Evolutionary conservation across 495 filamentous ascomycete genomes (phyloP), one percentile per base, ranked within the genome.

Genomic region (Penicillium diatomitis): DNA sequence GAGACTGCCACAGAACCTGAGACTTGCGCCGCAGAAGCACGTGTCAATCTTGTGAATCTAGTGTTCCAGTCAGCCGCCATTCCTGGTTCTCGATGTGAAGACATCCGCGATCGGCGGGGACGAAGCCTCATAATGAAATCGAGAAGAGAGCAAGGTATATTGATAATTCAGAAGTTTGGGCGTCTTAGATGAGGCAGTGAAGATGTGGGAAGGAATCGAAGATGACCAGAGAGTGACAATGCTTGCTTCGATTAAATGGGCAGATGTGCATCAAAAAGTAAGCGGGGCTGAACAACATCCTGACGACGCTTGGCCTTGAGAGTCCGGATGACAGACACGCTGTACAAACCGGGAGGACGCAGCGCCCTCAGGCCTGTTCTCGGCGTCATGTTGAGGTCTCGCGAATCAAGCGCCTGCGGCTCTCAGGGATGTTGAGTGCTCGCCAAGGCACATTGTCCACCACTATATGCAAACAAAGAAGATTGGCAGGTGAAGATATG

Each of bases 1-100:
- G 77, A 74, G 43, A 81, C 69, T 20, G 80, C 79, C 32, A 74
- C 63, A 36, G 68, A 62, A 8, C 62, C 53, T 38, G 56, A 42
- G 41, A 63, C 54, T 52, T 62, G 53, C 50, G 64, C 58, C 49
- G 63, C 52, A 51, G 63, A 54, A 43, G 65, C 54, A 32, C 65
- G 71, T 50, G 63, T 69, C 34, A 55, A 53, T 56, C 70, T 57
- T 45, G 58, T 66, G 47, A 61, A 50, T 48, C 71, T 74, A 44
- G 59, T 46, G 47, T 36, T 47, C 49, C 50, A 45, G 53, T 74
- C 69, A 74, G 70, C 60, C 49, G 66, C 60, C 42, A 55, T 54
- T 48, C 66, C 72, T 51, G 66, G 60, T 34, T 51, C 41, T 47
- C 66, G 63, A 51, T 71, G 71, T 42, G 66, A 64, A 58, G 54